Percentiles rank a stretch among this genome's conserved stretches.
Conservation (phyloP, 2,329 filamentous ascomycete genomes). For the Macrophomina pseudophaseolina region DNA sequence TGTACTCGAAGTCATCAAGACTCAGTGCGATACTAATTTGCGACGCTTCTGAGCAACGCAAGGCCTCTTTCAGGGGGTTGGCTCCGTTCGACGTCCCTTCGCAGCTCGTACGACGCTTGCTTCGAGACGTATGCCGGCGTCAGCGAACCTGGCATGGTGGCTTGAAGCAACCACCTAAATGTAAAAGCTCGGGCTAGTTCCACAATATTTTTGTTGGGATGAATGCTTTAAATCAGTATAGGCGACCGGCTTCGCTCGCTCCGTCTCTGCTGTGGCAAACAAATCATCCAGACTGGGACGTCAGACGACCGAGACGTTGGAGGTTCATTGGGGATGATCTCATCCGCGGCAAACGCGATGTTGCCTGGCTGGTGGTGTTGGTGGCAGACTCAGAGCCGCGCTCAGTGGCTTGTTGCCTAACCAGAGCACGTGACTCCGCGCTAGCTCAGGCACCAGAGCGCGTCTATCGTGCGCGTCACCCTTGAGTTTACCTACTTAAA, state of each 20-base stretch:
- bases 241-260: neutral
- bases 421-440: constrained; percentile 14
- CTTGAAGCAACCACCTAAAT: neutral
- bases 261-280: neutral
- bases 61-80: too few relatives aligned
- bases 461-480: neutral
- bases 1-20: too few relatives aligned
- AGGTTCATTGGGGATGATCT: neutral
- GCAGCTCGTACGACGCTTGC: too few relatives aligned
- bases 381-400: neutral
- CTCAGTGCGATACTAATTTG: too few relatives aligned
- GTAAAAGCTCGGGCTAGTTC: neutral
- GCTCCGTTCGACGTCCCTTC: too few relatives aligned
- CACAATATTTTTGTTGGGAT: neutral
- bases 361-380: constrained; percentile 2
- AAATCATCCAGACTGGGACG: neutral
- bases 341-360: neutral
- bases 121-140: too few relatives aligned
- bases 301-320: neutral
- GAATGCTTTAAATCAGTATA: neutral
- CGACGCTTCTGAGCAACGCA: too few relatives aligned
- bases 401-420: constrained; percentile 13
- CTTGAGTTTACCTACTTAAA: constrained; percentile 5
- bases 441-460: constrained; percentile 10
- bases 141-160: neutral